These are phyloP conservation scores for Scutellaria galericulata DNA, from an alignment of 257 asterid species.

Conservation along the genomic window DNA sequence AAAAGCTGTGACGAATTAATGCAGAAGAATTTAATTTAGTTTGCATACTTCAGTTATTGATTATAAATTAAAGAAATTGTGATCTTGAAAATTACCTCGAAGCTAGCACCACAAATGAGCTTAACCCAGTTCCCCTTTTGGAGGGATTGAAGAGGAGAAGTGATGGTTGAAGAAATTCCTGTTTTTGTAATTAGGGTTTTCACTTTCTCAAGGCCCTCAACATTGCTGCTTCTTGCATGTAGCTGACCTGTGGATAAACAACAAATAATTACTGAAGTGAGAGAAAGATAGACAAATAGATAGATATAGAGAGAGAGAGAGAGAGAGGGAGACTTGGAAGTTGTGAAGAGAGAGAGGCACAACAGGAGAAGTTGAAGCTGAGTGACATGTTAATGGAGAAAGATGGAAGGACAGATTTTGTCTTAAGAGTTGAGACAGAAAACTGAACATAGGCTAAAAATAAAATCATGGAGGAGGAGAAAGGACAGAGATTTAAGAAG, in stretches of 20 bases:
- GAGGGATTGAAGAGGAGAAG: conserved; percentile 72
- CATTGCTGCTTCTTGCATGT: conserved; percentile 41
- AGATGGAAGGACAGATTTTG: conserved; percentile 20
- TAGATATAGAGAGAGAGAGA: neutral
- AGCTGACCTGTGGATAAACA: conserved; percentile 43
- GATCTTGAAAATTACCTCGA: conserved; percentile 58
- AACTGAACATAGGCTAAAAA: neutral
- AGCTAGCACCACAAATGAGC: conserved; percentile 97
- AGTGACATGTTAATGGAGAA: conserved; percentile 42
- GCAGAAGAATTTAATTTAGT: neutral
- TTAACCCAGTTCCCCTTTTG: conserved; percentile 88
- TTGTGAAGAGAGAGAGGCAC: conserved; percentile 51
- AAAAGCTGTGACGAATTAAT: neutral
- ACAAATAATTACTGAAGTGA: neutral
- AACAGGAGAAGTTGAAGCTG: conserved; percentile 49
- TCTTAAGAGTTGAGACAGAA: neutral
- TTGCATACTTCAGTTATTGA: neutral
- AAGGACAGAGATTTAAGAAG: neutral
- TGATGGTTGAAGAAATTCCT: conserved; percentile 56
- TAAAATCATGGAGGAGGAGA: neutral
- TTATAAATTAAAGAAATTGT: neutral
- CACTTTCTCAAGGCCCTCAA: conserved; percentile 55
- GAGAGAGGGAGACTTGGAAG: conserved; percentile 33
- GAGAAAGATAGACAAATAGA: neutral
- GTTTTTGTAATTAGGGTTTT: conserved; percentile 46